These are phyloP conservation scores for Trichoderma gamsii DNA, from an alignment of 495 filamentous ascomycete genomes.

Conservation along the genomic window DNA sequence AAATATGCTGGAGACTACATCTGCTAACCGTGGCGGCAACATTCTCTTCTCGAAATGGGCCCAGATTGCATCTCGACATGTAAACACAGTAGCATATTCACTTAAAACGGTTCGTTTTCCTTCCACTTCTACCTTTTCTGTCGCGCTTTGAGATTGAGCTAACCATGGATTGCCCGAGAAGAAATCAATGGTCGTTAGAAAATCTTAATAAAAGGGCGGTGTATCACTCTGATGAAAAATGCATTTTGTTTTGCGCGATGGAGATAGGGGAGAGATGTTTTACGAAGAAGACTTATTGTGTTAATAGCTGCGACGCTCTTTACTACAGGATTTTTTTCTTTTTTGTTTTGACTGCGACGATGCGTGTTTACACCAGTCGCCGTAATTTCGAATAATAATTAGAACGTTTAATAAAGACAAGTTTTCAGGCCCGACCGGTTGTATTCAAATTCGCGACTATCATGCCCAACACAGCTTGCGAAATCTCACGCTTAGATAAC, in stretches of 20 bases:
- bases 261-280: not conserved
- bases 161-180: not conserved
- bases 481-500: not conserved
- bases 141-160: not conserved
- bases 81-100: not conserved
- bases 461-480: not conserved
- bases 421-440: not conserved
- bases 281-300: constrained; percentile 10
- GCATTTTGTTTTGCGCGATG: constrained; percentile 8
- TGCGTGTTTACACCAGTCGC: not conserved
- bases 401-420: not conserved
- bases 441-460: not conserved
- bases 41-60: not conserved
- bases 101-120: not conserved
- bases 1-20: constrained; percentile 34
- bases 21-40: constrained; percentile 6
- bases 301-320: constrained; percentile 13
- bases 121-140: no score
- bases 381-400: not conserved
- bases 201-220: not conserved
- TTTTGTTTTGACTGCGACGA: not conserved
- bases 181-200: not conserved
- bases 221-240: constrained; percentile 1
- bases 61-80: constrained; percentile 10
- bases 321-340: constrained; percentile 5